Base-by-base conservation (phyloP, 768 basidiomycete genomes). In the Leccinellum rugosiceps region DNA sequence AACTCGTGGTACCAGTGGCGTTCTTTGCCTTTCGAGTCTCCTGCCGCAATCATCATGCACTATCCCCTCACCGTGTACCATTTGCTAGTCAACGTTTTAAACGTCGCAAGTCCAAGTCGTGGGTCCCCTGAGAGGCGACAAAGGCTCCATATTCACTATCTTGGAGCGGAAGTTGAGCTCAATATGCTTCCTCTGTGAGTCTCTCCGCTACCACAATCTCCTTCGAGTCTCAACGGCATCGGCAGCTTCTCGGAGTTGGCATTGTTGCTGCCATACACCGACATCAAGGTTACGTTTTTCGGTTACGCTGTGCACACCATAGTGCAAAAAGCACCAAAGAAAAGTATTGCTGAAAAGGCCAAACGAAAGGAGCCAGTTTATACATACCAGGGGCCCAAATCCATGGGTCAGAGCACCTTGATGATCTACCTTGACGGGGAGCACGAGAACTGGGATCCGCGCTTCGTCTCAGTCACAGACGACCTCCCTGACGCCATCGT, bases 1-100 rank as follows among this genome's bases (percentile, higher is more conserved):
- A 68, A 66, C 31, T 74, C 75, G 25, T 81, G 78, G 68, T 76
- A 80, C 62, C 58, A 71, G 48, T 80, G 79, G 80, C 75, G 80
- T 35, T 69, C 72, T 48, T 63, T 81, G 21, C 73, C 79, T 34
- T 64, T 78, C 38, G 65, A 66, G 25, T 78, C 78, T 21, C 76
- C 78, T 8, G 78, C 76, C 0, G 76, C 73, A 25, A 68, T 80
- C 35, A 67, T 78, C n/a, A 68, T 81, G 62, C 75, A 78, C 52
- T 79, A 72, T 59, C 77, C 79, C 9, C 63, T 80, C 58, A 69
- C 73, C 15, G 66, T 77, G 23, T 80, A 77, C 57, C 68, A 74
- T 21, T 59, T 80, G 25, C 60, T 76, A 35, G 70, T 70, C 52
- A 62, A 74, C 47, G 63, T 74, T 48, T 63, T 80, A 15, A 64